Conservation (phyloP, 2,329 filamentous ascomycete genomes). For the Monilinia laxa region DNA sequence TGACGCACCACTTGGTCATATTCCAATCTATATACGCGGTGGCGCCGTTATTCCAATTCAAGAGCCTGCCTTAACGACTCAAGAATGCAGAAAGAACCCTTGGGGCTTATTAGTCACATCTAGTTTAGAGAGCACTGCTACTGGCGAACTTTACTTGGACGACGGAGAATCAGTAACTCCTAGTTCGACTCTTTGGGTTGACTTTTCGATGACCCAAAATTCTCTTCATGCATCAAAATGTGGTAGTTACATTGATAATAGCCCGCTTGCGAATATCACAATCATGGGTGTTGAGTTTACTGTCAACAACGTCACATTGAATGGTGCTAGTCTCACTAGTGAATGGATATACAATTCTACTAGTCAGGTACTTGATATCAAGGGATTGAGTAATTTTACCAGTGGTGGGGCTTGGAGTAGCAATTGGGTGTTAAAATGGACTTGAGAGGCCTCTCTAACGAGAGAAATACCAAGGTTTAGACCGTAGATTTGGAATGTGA, state of each 20-base stretch:
- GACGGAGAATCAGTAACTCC: slow-evolving; percentile 68
- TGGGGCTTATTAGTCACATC: slow-evolving; percentile 69
- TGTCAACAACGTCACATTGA: slow-evolving; percentile 51
- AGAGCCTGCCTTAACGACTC: slow-evolving; percentile 65
- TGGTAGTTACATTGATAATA: slow-evolving; percentile 56
- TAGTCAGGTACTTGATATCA: slow-evolving; percentile 51
- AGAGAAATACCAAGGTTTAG: no score
- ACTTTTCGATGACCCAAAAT: slow-evolving; percentile 47
- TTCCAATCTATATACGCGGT: slow-evolving; percentile 70
- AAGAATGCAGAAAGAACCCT: slow-evolving; percentile 58
- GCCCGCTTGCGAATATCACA: slow-evolving; percentile 61
- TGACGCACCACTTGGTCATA: slow-evolving; percentile 62
- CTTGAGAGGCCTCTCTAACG: not conserved
- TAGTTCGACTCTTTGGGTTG: slow-evolving; percentile 54
- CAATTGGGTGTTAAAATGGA: slow-evolving; percentile 59
- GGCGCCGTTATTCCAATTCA: slow-evolving; percentile 67
- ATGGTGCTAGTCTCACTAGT: slow-evolving; percentile 47
- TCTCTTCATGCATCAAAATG: slow-evolving; percentile 49
- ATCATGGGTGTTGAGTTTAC: slow-evolving; percentile 55
- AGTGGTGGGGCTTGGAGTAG: slow-evolving; percentile 55
- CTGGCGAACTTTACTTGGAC: slow-evolving; percentile 67
- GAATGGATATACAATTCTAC: slow-evolving; percentile 51
- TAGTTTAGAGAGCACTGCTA: slow-evolving; percentile 53
- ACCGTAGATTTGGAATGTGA: no score
- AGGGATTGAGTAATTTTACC: slow-evolving; percentile 51